A percentile compares a stretch with the other conserved stretches of the same genome.
These are phyloP conservation scores for Curvularia lunata DNA, from an alignment of 2,329 filamentous ascomycete species.

Conservation along the genomic window DNA sequence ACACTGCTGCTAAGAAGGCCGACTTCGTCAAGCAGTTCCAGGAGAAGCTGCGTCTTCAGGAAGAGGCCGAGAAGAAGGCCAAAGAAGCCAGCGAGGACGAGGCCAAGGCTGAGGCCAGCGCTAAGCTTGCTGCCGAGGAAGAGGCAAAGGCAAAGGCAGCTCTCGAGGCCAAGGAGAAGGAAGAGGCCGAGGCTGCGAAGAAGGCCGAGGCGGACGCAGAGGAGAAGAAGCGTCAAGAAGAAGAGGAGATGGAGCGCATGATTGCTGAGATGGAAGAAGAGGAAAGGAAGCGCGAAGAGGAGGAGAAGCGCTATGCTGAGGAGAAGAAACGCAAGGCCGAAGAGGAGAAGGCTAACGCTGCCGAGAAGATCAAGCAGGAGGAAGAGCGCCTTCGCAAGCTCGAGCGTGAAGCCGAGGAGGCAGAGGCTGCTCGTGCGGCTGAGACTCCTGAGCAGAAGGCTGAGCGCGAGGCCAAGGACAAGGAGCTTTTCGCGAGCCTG, in stretches of 20 bases:
- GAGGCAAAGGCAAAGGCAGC: conserved; percentile 47
- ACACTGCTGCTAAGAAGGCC: conserved; percentile 66
- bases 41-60: conserved; percentile 55
- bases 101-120: conserved; percentile 52
- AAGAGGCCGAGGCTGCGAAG: conserved; percentile 45
- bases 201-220: conserved; percentile 51
- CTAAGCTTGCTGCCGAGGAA: conserved; percentile 60
- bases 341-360: conserved; percentile 64
- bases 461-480: conserved; percentile 45
- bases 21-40: conserved; percentile 74
- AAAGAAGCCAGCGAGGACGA: conserved; percentile 51
- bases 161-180: conserved; percentile 39
- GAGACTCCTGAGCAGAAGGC: conserved; percentile 53
- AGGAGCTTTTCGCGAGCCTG: conserved; percentile 53
- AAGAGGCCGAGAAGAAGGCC: conserved; percentile 65
- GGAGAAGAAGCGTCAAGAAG: conserved; percentile 47
- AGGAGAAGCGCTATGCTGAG: conserved; percentile 73
- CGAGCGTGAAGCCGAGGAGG: conserved; percentile 58
- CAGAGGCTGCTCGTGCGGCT: conserved; percentile 53
- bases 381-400: conserved; percentile 60
- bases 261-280: conserved; percentile 66
- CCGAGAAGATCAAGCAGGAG: conserved; percentile 52
- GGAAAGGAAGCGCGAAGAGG: conserved; percentile 62
- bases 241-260: conserved; percentile 62
- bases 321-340: conserved; percentile 69